A percentile compares a stretch with the other conserved stretches of the same genome.
Evolutionary conservation across 345 rosid species (phyloP).

Genomic region (Excoecaria agallocha): DNA sequence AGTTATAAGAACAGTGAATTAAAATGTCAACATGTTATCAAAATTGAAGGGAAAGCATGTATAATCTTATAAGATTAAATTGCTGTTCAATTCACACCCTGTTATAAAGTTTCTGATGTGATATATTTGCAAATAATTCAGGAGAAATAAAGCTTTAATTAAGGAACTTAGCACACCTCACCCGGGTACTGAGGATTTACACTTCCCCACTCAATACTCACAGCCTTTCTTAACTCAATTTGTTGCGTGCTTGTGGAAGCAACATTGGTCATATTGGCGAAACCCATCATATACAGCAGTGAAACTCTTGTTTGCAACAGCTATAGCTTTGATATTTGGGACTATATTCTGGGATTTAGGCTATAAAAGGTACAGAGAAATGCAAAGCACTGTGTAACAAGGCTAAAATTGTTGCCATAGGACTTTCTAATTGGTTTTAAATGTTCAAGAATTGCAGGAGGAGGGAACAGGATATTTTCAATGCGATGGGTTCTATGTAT

Average conservation of each 20-base stretch:
- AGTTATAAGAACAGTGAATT: too few relatives aligned
- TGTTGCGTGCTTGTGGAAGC: slow-evolving; percentile 74
- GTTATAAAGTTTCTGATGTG: not conserved
- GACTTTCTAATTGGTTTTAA: not conserved
- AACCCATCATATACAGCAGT: slow-evolving; percentile 67
- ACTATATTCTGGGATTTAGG: slow-evolving; percentile 77
- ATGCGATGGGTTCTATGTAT: slow-evolving; percentile 67
- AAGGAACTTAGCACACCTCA: slow-evolving; percentile 53
- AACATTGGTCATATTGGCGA: slow-evolving; percentile 74
- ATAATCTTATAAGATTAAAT: not conserved
- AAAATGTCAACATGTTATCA: too few relatives aligned
- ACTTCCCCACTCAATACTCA: slow-evolving; percentile 52
- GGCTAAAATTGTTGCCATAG: not conserved
- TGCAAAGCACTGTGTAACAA: not conserved
- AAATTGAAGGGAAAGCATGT: too few relatives aligned
- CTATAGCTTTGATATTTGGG: slow-evolving; percentile 60
- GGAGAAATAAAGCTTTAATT: slow-evolving; percentile 54
- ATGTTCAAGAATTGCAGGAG: slow-evolving; percentile 29
- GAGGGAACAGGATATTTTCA: slow-evolving; percentile 42
- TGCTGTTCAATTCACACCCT: not conserved
- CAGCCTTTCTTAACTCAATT: slow-evolving; percentile 55
- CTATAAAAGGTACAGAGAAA: slow-evolving; percentile 36
- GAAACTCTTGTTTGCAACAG: slow-evolving; percentile 54
- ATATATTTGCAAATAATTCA: slow-evolving; percentile 5
- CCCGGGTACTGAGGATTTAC: slow-evolving; percentile 54